Evolutionary conservation across 2,329 filamentous ascomycete genomes (phyloP).

Genomic region (Aspergillus ruber): DNA sequence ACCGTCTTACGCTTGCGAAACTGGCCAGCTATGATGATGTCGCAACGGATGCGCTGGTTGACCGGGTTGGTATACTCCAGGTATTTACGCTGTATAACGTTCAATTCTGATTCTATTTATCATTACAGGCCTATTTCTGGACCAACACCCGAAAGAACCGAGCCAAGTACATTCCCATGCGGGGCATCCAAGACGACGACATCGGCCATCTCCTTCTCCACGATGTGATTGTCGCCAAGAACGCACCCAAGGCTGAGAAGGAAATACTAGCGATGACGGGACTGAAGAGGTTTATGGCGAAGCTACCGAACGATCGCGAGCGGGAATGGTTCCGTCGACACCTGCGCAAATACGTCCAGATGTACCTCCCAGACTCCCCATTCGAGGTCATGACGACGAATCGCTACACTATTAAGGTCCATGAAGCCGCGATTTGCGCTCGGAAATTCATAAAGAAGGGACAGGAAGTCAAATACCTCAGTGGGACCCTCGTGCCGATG

Average conservation of each 20-base stretch:
- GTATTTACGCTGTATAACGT: neutral
- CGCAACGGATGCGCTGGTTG: slow-evolving; percentile 87
- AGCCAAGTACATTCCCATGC: slow-evolving; percentile 74
- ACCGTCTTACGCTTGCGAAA: slow-evolving; percentile 76
- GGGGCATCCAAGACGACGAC: slow-evolving; percentile 65
- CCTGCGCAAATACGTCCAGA: slow-evolving; percentile 81
- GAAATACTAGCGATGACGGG: slow-evolving; percentile 67
- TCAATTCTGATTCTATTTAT: slow-evolving; percentile 13
- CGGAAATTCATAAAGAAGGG: slow-evolving; percentile 71
- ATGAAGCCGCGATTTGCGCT: slow-evolving; percentile 83
- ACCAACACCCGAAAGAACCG: slow-evolving; percentile 92
- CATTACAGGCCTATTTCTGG: slow-evolving; percentile 81
- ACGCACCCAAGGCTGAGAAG: slow-evolving; percentile 63
- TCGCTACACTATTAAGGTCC: slow-evolving; percentile 83
- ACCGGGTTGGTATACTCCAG: slow-evolving; percentile 63
- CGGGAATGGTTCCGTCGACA: slow-evolving; percentile 81
- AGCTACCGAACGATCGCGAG: slow-evolving; percentile 67
- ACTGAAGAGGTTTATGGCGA: slow-evolving; percentile 62
- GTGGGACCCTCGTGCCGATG: slow-evolving; percentile 85
- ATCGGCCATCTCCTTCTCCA: slow-evolving; percentile 55
- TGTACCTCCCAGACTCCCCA: slow-evolving; percentile 88
- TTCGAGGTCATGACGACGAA: slow-evolving; percentile 94
- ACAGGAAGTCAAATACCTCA: slow-evolving; percentile 83
- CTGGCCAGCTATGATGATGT: slow-evolving; percentile 92
- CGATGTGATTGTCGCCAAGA: slow-evolving; percentile 67